These are phyloP conservation scores for Phytophthora nicotianae DNA, from an alignment of 352 stramenopile species.

Conservation along the genomic window DNA sequence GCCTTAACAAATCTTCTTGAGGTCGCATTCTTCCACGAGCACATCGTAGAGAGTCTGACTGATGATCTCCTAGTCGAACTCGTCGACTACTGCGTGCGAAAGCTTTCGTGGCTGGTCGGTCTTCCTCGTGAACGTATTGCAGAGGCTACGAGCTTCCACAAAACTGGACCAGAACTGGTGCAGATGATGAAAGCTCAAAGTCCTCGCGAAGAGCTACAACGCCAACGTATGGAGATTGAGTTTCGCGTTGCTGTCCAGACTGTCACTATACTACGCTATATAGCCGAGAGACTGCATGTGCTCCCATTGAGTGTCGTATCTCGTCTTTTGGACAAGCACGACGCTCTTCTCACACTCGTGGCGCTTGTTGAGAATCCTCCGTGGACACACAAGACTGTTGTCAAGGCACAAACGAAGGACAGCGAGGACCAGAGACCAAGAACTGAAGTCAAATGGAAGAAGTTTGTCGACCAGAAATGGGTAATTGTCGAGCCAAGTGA, in stretches of 20 bases:
- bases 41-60: conserved; percentile 86
- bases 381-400: conserved; percentile 89
- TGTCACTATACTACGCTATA: conserved; percentile 89
- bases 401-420: conserved; percentile 14
- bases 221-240: conserved; percentile 86
- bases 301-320: conserved; percentile 89
- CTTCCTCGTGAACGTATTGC: conserved; percentile 65
- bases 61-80: conserved; percentile 92
- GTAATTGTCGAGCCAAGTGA: conserved; percentile 79
- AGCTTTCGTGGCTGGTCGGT: conserved; percentile 85
- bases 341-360: conserved; percentile 92
- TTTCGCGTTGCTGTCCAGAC: conserved; percentile 86
- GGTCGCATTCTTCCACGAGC: conserved; percentile 90
- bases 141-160: conserved; percentile 72
- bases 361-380: conserved; percentile 95
- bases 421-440: conserved; percentile 17
- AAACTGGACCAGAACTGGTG: conserved; percentile 68
- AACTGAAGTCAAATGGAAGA: conserved; percentile 84
- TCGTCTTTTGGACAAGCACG: conserved; percentile 96
- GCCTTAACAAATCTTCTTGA: conserved; percentile 90
- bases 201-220: conserved; percentile 59
- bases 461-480: conserved; percentile 95
- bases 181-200: conserved; percentile 67
- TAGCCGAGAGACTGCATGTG: conserved; percentile 89
- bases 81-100: conserved; percentile 93